Base-by-base conservation (phyloP, 345 rosid species). In the Erysimum cheiranthoides region DNA sequence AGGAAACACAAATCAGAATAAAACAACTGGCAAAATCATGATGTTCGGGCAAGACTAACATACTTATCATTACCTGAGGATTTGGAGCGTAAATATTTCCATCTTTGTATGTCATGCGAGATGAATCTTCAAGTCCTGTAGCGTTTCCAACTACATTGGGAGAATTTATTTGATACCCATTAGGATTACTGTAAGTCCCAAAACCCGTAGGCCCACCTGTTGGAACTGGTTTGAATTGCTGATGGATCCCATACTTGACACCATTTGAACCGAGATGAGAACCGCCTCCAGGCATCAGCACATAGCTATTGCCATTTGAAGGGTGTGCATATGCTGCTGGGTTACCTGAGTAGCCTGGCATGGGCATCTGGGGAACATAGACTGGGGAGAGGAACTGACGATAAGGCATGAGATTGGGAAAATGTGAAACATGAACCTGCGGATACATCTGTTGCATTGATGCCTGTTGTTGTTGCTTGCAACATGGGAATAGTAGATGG, bases 271-370 rank as follows among this genome's bases (percentile, higher is more conserved):
- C 69, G 35, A 86, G 84, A 78, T 93, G 97, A 64, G 97, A 86
- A 80, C 88, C 80, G 61, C 93, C 88, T 62, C 96, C 96, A 38
- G 91, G 93, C 98, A 94, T 91, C 78, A 94, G 70, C 88, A 92
- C 58, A 78, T 88, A 94, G 74, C 86, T 85, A 80, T 81, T 92
- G 66, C 95, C 96, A 79, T 85, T 90, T 43, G 96, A 81, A 67
- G 97, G 96, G 76, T 93, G 98, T 6, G 98, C 83, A 79, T 86
- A 93, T 46, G 68, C 67, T 27, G 88, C 89, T 54, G 90, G 89
- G 63, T 85, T 90, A 73, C 85, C 84, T 5, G 98, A 87, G 79
- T 92, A 94, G 17, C 97, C 96, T 52, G 90, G 91, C 90, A 93
- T 80, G 53, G 93, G 91, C 91, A 93, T 91, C 43, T 86, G 97